Conservation (phyloP, 805 yeast genomes). For the Lipomyces yamadae region DNA sequence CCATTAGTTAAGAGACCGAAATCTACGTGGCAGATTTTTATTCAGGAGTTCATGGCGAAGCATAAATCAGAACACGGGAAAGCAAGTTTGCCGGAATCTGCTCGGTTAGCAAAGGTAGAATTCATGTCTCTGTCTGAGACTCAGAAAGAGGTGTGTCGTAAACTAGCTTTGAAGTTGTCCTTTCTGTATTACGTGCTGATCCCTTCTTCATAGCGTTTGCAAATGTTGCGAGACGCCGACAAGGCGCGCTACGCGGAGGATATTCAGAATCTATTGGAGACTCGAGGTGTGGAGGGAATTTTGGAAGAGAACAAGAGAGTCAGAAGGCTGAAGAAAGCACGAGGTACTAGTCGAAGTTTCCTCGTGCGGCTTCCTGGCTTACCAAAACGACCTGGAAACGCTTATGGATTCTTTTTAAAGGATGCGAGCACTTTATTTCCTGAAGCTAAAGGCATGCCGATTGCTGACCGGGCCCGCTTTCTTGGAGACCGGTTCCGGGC, state of each 20-base stretch:
- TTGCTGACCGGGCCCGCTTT: conserved; percentile 8
- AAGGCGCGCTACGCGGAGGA: background rate
- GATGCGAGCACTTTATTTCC: background rate
- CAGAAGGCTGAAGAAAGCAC: background rate
- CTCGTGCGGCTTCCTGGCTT: background rate
- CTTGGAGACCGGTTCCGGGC: background rate
- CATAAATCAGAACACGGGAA: background rate
- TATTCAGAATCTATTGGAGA: background rate
- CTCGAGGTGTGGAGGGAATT: background rate
- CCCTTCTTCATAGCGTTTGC: background rate
- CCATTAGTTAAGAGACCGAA: background rate
- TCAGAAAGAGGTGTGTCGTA: background rate
- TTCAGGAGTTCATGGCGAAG: background rate
- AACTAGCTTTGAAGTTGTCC: background rate
- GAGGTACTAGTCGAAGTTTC: background rate
- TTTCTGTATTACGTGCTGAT: background rate
- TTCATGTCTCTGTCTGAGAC: background rate
- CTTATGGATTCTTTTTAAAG: conserved; percentile 9
- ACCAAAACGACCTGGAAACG: conserved; percentile 1
- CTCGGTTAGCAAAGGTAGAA: conserved; percentile 1
- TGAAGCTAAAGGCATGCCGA: background rate
- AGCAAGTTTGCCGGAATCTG: background rate
- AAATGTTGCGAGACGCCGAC: background rate
- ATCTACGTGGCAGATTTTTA: background rate
- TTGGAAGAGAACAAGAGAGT: conserved; percentile 4